These are phyloP conservation scores for Aspergillus persii DNA, from an alignment of 2,329 filamentous ascomycete species.

Conservation along the genomic window DNA sequence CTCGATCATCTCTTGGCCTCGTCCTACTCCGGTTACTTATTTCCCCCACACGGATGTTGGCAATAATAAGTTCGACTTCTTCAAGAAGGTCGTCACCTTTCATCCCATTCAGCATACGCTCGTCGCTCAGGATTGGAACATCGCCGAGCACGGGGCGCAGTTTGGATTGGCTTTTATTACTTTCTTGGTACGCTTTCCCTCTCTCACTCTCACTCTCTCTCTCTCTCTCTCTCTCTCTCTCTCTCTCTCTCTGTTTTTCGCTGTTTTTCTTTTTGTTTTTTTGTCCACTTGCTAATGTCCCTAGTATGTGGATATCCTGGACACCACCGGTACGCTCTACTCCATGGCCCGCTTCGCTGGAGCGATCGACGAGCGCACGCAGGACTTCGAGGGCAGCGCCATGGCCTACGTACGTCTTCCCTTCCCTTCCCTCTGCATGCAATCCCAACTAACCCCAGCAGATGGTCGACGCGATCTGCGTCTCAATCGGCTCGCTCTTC, in stretches of 20 bases:
- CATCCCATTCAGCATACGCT: conserved; percentile 70
- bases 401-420: conserved; percentile 65
- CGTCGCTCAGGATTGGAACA: conserved; percentile 70
- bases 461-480: conserved; percentile 73
- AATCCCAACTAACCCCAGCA: conserved; percentile 24
- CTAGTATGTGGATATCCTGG: conserved; percentile 80
- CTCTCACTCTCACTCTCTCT: no score
- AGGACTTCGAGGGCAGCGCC: conserved; percentile 84
- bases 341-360: conserved; percentile 84
- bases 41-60: conserved; percentile 73
- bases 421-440: conserved; percentile 37
- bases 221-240: no score
- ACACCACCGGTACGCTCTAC: conserved; percentile 82
- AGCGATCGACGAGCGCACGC: conserved; percentile 74
- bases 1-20: conserved; percentile 85
- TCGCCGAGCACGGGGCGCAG: conserved; percentile 66
- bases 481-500: conserved; percentile 76
- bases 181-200: conserved; percentile 54
- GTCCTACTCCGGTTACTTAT: conserved; percentile 71
- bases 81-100: conserved; percentile 83
- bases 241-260: no score
- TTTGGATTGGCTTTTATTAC: conserved; percentile 83
- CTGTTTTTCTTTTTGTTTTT: no score
- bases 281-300: not conserved
- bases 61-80: conserved; percentile 74